These are phyloP conservation scores for Sporothrix schenckii DNA, from an alignment of 2,329 filamentous ascomycete species.

Conservation along the genomic window DNA sequence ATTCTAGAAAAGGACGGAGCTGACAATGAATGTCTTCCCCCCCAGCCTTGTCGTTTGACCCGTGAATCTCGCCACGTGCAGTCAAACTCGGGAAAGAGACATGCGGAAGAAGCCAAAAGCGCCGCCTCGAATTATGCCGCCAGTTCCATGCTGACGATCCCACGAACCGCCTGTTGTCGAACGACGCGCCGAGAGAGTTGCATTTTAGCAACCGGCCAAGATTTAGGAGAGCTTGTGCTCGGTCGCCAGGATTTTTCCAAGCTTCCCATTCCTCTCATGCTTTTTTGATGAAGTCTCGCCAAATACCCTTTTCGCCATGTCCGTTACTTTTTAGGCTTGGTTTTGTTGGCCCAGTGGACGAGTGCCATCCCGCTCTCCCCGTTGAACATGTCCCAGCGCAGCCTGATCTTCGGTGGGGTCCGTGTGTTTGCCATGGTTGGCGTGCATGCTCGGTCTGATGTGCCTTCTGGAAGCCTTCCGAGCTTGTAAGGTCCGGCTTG, in stretches of 20 bases:
- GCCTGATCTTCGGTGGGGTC: slow-evolving; percentile 27
- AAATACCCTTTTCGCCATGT: not conserved
- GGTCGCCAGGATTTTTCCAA: not conserved
- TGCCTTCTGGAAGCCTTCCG: slow-evolving; percentile 27
- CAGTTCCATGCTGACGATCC: slow-evolving; percentile 32
- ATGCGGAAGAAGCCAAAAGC: slow-evolving; percentile 24
- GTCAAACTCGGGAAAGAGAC: slow-evolving; percentile 23
- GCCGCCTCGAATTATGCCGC: slow-evolving; percentile 26
- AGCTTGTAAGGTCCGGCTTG: slow-evolving; percentile 13
- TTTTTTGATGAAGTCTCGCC: not conserved
- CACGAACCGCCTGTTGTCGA: slow-evolving; percentile 28
- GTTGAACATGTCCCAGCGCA: slow-evolving; percentile 20
- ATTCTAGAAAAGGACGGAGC: slow-evolving; percentile 4
- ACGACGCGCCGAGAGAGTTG: not conserved
- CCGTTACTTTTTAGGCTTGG: not conserved
- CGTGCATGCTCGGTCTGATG: slow-evolving; percentile 16
- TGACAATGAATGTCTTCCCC: not conserved
- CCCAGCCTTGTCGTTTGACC: slow-evolving; percentile 17
- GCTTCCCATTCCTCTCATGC: not conserved
- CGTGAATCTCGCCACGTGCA: slow-evolving; percentile 21
- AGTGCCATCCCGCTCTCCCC: not conserved
- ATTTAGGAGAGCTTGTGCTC: not conserved
- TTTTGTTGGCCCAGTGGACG: not conserved
- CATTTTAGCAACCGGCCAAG: not conserved
- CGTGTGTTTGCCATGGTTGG: slow-evolving; percentile 3